Base-by-base conservation (phyloP, 192 early-diverging fungal genomes). In the Entomortierella chlamydospora region DNA sequence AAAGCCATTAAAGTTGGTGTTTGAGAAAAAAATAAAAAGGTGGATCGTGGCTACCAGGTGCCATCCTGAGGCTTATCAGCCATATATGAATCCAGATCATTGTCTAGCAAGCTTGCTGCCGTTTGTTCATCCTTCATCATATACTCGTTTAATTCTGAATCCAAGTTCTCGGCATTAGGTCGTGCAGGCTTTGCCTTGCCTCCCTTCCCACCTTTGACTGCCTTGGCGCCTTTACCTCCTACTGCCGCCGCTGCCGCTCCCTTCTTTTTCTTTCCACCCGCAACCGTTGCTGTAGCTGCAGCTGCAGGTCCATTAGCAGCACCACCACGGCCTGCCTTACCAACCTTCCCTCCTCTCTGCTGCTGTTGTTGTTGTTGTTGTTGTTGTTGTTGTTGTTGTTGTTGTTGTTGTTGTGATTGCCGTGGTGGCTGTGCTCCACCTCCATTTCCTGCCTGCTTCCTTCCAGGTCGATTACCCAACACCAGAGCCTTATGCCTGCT, bases 71-170 rank as follows among this genome's bases (percentile, higher is more conserved):
- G 43, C 52, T 58, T 79, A 15, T 79, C 76, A 13, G 72, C 70
- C 82, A 83, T 83, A 49, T 83, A 83, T 13, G 65, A 29, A 45
- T 83, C 82, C 26, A 83, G 57, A 61, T 83, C 82, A 65, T 79
- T 57, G 18, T 83, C 82, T 30, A 83, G 37, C 6, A 68, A 12
- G 41, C 71, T 72, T 29, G 77, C 54, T 0, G 82, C 82, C 26
- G 74, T 70, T n/a, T 59, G 43, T 4, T 6, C 34, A 37, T 81
- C 63, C 61, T 73, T 68, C 70, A 83, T 72, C 82, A 83, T 83
- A 55, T 83, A 83, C 0, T 29, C 57, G 10, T 8, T 37, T 50
- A 83, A 47, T 37, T 83, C 68, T 15, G 79, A 64, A 53, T 83
- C 82, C 51, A 83, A 58, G 11, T 33, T 60, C 6, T 31, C 42